Percentiles rank a stretch among this genome's conserved stretches.
These are phyloP conservation scores for Nemophila menziesii DNA, from an alignment of 257 asterid genomes.

Conservation along the genomic window DNA sequence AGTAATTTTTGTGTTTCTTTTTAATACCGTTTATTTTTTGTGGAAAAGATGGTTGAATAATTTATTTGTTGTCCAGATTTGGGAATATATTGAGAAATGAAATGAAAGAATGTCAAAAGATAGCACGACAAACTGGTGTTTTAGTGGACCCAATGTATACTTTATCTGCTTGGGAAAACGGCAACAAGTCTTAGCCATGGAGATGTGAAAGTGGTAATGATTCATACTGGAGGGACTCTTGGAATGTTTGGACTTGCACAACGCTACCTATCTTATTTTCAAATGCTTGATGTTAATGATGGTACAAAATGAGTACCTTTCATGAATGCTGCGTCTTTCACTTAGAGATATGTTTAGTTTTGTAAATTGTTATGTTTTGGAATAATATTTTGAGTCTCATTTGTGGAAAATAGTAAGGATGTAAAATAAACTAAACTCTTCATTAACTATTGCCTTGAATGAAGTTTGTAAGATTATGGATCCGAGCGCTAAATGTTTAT, in stretches of 20 bases:
- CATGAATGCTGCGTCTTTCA: too few relatives aligned
- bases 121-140: conserved; percentile 70
- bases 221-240: conserved; percentile 90
- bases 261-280: conserved; percentile 55
- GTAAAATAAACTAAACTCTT: too few relatives aligned
- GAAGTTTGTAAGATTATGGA: too few relatives aligned
- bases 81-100: conserved; percentile 77
- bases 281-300: conserved; percentile 13
- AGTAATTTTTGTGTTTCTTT: conserved; percentile 43
- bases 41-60: too few relatives aligned
- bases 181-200: conserved; percentile 36
- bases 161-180: conserved; percentile 71
- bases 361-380: too few relatives aligned
- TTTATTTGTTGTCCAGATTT: conserved; percentile 46
- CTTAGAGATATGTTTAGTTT: too few relatives aligned
- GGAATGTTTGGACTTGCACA: conserved; percentile 90
- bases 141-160: conserved; percentile 79
- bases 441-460: too few relatives aligned
- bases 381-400: too few relatives aligned
- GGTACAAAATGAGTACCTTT: too few relatives aligned
- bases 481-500: too few relatives aligned
- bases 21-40: too few relatives aligned
- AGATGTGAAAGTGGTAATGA: conserved; percentile 50
- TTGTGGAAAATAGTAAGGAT: too few relatives aligned
- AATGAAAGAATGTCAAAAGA: conserved; percentile 58